These are phyloP conservation scores for Trichoderma asperelloides DNA, from an alignment of 495 filamentous ascomycete genomes.

Conservation along the genomic window DNA sequence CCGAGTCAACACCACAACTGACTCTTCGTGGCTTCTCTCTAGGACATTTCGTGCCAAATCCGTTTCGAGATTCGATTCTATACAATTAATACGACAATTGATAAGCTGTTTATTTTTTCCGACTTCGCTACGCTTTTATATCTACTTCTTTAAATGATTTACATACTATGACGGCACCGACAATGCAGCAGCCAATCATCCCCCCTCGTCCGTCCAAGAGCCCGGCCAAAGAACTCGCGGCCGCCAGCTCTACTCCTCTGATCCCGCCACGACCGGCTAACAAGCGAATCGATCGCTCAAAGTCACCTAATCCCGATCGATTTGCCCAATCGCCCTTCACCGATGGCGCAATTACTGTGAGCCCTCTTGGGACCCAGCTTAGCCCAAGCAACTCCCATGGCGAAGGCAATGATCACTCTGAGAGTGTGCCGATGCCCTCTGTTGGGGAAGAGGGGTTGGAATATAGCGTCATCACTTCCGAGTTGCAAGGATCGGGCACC, in stretches of 20 bases:
- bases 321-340: constrained; percentile 84
- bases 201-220: constrained; percentile 54
- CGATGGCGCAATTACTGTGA: constrained; percentile 39
- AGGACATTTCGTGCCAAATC: not conserved
- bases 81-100: not conserved
- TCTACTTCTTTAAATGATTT: not conserved
- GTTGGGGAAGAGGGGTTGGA: constrained; percentile 85
- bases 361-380: constrained; percentile 23
- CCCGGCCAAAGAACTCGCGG: constrained; percentile 28
- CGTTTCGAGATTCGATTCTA: not conserved
- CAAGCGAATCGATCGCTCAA: constrained; percentile 61
- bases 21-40: not conserved
- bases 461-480: constrained; percentile 52
- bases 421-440: constrained; percentile 72
- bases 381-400: constrained; percentile 35
- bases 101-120: not conserved
- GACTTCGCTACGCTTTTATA: not conserved
- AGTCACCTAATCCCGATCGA: constrained; percentile 66
- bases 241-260: constrained; percentile 32
- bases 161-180: constrained; percentile 29
- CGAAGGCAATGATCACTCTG: constrained; percentile 50
- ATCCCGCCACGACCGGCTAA: constrained; percentile 64
- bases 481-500: not conserved
- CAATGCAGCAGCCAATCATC: constrained; percentile 48
- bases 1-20: not conserved